A percentile compares a stretch with the other conserved stretches of the same genome.
phyloP scores from a whole-genome alignment of 108 stramenopile species.

The Parietichytrium sp. region DNA sequence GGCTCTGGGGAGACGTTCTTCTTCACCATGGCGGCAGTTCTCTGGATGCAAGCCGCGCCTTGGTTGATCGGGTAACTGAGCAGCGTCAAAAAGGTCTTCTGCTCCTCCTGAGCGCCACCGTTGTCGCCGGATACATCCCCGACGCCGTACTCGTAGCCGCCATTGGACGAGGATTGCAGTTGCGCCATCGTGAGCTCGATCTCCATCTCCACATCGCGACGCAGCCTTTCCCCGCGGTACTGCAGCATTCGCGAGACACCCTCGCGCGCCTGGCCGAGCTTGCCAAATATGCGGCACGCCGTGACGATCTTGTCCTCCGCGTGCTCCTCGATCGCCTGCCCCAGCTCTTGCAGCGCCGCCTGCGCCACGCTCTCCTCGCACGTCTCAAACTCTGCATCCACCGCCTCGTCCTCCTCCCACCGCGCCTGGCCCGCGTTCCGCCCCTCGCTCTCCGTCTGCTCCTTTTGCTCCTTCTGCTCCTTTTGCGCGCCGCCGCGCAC shows the following conservation, averaged over 20 bases:
- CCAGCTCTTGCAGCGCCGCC: neutral
- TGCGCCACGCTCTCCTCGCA: neutral
- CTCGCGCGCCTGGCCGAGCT: conserved; percentile 17
- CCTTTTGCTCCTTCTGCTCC: neutral
- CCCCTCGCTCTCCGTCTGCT: neutral
- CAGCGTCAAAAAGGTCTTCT: neutral
- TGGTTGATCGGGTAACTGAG: neutral
- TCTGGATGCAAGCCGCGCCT: neutral
- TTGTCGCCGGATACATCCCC: neutral
- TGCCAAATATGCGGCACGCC: conserved; percentile 29
- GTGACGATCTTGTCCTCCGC: conserved; percentile 33
- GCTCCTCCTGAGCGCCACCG: neutral
- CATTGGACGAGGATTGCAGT: neutral
- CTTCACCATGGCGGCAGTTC: conserved; percentile 3
- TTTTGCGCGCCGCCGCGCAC: neutral
- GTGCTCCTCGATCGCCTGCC: neutral
- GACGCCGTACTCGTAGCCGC: neutral
- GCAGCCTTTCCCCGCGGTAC: conserved; percentile 19
- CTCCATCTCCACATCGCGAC: conserved; percentile 6
- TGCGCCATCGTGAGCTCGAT: conserved; percentile 17
- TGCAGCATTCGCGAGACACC: conserved; percentile 23
- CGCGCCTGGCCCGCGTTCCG: neutral
- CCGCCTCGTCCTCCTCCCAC: neutral
- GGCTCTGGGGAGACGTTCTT: neutral
- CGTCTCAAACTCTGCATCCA: neutral